Conservation (phyloP, 208 protist genomes). For the Strigomonas galati region DNA sequence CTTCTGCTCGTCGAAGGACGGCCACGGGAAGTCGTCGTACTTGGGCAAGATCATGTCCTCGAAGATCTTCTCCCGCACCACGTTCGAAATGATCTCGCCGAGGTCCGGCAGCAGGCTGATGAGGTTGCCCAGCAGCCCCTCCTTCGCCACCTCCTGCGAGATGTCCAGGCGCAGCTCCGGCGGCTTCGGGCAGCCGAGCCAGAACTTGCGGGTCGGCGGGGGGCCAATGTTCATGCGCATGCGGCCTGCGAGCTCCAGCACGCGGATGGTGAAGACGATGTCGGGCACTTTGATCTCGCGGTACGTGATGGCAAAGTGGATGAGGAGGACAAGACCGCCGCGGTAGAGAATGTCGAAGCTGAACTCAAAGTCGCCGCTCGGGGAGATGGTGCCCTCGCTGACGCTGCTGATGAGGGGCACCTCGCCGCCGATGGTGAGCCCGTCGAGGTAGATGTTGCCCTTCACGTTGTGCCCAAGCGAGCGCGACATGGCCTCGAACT, state of each 20-base stretch:
- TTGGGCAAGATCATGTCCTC: conserved; percentile 84
- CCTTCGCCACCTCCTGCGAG: conserved; percentile 72
- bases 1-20: conserved; percentile 25
- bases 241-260: conserved; percentile 72
- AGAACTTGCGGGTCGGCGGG: conserved; percentile 75
- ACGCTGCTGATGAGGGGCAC: conserved; percentile 72
- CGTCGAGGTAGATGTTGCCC: conserved; percentile 65
- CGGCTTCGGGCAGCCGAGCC: conserved; percentile 45
- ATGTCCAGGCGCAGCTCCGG: conserved; percentile 76
- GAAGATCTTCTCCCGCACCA: conserved; percentile 69
- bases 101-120: conserved; percentile 74
- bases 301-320: conserved; percentile 67
- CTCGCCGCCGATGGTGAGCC: conserved; percentile 67
- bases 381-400: conserved; percentile 41
- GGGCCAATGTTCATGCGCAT: conserved; percentile 69
- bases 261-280: conserved; percentile 69
- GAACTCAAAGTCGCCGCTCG: conserved; percentile 68
- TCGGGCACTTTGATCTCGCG: conserved; percentile 61
- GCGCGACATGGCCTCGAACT: conserved; percentile 57
- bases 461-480: conserved; percentile 54
- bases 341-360: conserved; percentile 86
- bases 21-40: conserved; percentile 81
- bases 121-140: conserved; percentile 61
- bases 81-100: conserved; percentile 54
- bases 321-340: conserved; percentile 60